A percentile compares a stretch with the other conserved stretches of the same genome.
Evolutionary conservation across 164 flowering plant species (phyloP).

Genomic region (Dillenia suffruticosa): DNA sequence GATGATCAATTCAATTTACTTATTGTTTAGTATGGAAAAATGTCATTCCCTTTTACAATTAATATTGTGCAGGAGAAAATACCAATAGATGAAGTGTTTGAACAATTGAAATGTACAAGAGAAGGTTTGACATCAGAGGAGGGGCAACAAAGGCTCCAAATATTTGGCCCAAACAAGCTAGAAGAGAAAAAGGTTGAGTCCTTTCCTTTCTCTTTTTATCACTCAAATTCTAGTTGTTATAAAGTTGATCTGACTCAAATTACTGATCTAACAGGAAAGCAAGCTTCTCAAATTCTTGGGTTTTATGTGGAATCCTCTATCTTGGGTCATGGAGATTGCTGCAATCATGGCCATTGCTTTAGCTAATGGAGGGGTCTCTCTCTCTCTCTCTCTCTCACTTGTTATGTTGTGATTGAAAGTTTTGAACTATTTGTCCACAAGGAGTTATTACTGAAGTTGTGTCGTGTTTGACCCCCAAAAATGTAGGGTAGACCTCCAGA

Average conservation of each 20-base stretch:
- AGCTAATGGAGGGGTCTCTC: slow-evolving; percentile 10
- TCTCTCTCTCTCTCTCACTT: not conserved
- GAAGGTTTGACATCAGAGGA: slow-evolving; percentile 34
- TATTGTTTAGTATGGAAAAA: not conserved
- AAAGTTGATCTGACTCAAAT: too few relatives aligned
- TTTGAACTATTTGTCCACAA: not conserved
- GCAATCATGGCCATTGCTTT: slow-evolving; percentile 52
- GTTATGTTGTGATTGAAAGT: not conserved
- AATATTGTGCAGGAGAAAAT: slow-evolving; percentile 26
- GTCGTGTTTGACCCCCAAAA: too few relatives aligned
- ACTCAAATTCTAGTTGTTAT: too few relatives aligned
- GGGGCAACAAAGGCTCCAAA: slow-evolving; percentile 35
- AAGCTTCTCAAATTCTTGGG: slow-evolving; percentile 11
- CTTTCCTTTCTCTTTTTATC: not conserved
- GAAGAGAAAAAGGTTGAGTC: slow-evolving; percentile 32
- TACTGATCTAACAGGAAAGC: slow-evolving; percentile 28
- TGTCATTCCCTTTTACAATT: not conserved
- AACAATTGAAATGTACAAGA: slow-evolving; percentile 31
- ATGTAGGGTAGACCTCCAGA: too few relatives aligned
- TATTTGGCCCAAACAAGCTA: slow-evolving; percentile 50
- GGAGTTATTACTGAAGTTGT: too few relatives aligned
- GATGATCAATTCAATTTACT: not conserved
- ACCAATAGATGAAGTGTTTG: slow-evolving; percentile 41
- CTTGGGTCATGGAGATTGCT: slow-evolving; percentile 54
- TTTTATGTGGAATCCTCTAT: slow-evolving; percentile 58